These are phyloP conservation scores for Lepraria neglecta DNA, from an alignment of 495 filamentous ascomycete species.

Conservation along the genomic window DNA sequence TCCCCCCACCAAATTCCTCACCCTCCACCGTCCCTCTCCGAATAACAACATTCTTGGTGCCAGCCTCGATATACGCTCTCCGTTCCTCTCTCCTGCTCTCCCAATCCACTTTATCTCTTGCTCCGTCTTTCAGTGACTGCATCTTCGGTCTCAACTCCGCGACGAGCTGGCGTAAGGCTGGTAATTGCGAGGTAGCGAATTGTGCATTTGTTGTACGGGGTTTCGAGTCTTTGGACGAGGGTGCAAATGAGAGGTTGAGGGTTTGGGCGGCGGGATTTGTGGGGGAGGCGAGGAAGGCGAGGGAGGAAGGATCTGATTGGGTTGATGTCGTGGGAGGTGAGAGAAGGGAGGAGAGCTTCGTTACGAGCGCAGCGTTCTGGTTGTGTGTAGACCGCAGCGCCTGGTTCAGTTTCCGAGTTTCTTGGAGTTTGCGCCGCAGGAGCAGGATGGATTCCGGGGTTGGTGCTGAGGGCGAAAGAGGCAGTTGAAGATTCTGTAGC, in stretches of 20 bases:
- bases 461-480: slow-evolving; percentile 37
- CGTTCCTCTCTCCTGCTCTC: slow-evolving; percentile 47
- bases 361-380: slow-evolving; percentile 68
- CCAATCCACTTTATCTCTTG: slow-evolving; percentile 33
- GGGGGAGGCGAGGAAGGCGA: slow-evolving; percentile 50
- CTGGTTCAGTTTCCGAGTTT: slow-evolving; percentile 71
- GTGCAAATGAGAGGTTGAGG: slow-evolving; percentile 41
- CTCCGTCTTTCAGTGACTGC: slow-evolving; percentile 43
- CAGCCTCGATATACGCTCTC: slow-evolving; percentile 68
- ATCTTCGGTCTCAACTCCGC: slow-evolving; percentile 55
- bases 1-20: slow-evolving; percentile 14
- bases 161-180: slow-evolving; percentile 62
- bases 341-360: slow-evolving; percentile 55
- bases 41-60: slow-evolving; percentile 37
- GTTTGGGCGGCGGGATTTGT: slow-evolving; percentile 39
- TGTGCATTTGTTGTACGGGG: slow-evolving; percentile 67
- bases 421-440: slow-evolving; percentile 70
- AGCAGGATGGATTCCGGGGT: slow-evolving; percentile 55
- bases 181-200: slow-evolving; percentile 77
- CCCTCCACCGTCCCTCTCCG: slow-evolving; percentile 12
- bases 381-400: slow-evolving; percentile 66
- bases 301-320: slow-evolving; percentile 25
- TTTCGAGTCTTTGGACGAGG: slow-evolving; percentile 33
- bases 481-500: slow-evolving; percentile 23
- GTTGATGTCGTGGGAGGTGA: slow-evolving; percentile 22